phyloP scores from a whole-genome alignment of 1,139 yeast genomes.

The Yamadazyma triangularis region DNA sequence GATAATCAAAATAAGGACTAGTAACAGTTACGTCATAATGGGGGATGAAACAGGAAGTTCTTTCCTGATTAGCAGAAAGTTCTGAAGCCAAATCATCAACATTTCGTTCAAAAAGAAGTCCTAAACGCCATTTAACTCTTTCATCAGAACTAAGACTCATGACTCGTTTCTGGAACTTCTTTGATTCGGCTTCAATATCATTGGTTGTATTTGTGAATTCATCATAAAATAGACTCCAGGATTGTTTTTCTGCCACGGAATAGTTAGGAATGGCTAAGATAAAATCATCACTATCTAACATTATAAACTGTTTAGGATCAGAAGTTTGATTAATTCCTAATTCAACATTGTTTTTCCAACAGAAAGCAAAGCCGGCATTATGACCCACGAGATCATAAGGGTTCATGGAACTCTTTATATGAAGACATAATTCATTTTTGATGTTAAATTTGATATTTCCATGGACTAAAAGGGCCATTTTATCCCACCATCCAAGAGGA shows the following conservation, averaged over 20 bases:
- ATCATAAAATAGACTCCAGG: constrained; percentile 35
- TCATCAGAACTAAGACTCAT: constrained; percentile 37
- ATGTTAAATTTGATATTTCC: constrained; percentile 55
- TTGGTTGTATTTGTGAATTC: constrained; percentile 16
- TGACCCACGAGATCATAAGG: constrained; percentile 72
- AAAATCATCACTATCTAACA: constrained; percentile 62
- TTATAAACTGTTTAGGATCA: constrained; percentile 58
- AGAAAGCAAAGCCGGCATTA: constrained; percentile 75
- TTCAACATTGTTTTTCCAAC: constrained; percentile 66
- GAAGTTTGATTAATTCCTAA: constrained; percentile 60
- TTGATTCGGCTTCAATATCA: constrained; percentile 23
- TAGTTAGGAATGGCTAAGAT: constrained; percentile 63
- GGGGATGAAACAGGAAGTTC: constrained; percentile 31
- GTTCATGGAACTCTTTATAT: constrained; percentile 62
- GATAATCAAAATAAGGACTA: constrained; percentile 34
- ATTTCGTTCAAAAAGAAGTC: constrained; percentile 40
- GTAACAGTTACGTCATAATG: constrained; percentile 43
- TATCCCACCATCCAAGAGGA: constrained; percentile 74
- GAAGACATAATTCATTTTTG: constrained; percentile 44
- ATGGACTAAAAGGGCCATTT: constrained; percentile 33
- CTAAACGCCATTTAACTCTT: constrained; percentile 39
- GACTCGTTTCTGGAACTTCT: constrained; percentile 33
- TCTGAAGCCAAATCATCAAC: constrained; percentile 9
- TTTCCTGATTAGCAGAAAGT: constrained; percentile 28
- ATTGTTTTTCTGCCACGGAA: constrained; percentile 26